These are phyloP conservation scores for Alnus glutinosa DNA, from an alignment of 306 rosid species.

Conservation along the genomic window DNA sequence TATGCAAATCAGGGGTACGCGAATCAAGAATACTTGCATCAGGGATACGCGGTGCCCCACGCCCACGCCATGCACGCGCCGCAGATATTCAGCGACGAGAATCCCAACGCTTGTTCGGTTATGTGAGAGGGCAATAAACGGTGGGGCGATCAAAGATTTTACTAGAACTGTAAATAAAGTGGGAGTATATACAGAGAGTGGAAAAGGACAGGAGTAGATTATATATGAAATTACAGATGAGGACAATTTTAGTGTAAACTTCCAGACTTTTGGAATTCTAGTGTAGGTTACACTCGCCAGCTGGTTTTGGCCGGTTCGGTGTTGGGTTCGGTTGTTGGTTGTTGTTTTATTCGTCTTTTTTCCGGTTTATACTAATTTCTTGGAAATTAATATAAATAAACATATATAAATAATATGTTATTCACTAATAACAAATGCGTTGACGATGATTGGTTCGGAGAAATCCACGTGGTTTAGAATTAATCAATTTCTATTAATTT, in stretches of 20 bases:
- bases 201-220: background rate
- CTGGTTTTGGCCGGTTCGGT: background rate
- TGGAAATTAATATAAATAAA: background rate
- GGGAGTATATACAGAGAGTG: background rate
- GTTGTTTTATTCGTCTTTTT: background rate
- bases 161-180: constrained; percentile 33
- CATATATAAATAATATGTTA: background rate
- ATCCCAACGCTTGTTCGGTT: constrained; percentile 82
- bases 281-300: background rate
- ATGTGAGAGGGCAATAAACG: constrained; percentile 48
- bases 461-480: too few relatives aligned
- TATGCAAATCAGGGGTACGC: constrained; percentile 4
- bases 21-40: constrained; percentile 18
- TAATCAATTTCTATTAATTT: too few relatives aligned
- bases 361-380: background rate
- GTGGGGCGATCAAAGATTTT: background rate
- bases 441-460: background rate
- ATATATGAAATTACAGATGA: background rate
- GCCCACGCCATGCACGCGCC: constrained; percentile 35
- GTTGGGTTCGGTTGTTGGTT: constrained; percentile 24
- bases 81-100: constrained; percentile 79
- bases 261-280: background rate
- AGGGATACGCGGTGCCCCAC: constrained; percentile 39
- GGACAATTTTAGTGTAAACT: background rate
- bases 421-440: too few relatives aligned